Evolutionary conservation across 768 basidiomycete species (phyloP), one percentile per base, ranked within the genome.

Genomic region (Tricholoma sp.): DNA sequence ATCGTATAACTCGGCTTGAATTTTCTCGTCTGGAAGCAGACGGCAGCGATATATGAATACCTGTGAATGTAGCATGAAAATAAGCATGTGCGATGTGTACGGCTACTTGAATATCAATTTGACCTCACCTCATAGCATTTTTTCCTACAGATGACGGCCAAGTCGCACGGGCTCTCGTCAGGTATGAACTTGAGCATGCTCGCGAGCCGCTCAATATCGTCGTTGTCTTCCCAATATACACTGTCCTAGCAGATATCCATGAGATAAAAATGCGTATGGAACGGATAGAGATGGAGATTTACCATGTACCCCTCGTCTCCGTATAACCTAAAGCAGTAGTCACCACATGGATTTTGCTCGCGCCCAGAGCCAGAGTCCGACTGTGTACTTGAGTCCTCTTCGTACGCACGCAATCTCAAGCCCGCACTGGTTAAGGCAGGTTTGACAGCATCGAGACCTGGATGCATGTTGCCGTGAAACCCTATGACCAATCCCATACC

Each of bases 81-180:
- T 7, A 24, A 27, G 6, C 14, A 16, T 14, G 60, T 8, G 60
- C 7, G 61, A 43, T 32, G 64, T 63, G 45, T 67, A 58, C 14
- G 24, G 5, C 57, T 60, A 61, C 66, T 67, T 8, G 63, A 46
- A 67, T 64, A 31, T 0, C 31, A 21, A 14, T 7, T n/a, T 51
- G 14, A 53, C 35, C 62, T 34, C 59, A 79, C 83, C 68, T 83
- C 74, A 27, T 68, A 66, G 56, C 83, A 85, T 9, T 74, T 72
- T 57, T 73, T 79, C 10, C 75, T 71, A 49, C 78, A 79, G 29
- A 84, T 73, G 0, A 69, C 59, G 18, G 82, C 77, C 24, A 84
- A 59, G 59, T 80, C 71, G 58, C 84, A 85, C 0, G 83, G 82
- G 16, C 65, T 60, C 19, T 75, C 57, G 55, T 83, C 76, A 7